Evolutionary conservation across 306 rosid genomes (phyloP), one percentile per base, ranked within the genome.

Genomic region (Vachellia pachyceras): DNA sequence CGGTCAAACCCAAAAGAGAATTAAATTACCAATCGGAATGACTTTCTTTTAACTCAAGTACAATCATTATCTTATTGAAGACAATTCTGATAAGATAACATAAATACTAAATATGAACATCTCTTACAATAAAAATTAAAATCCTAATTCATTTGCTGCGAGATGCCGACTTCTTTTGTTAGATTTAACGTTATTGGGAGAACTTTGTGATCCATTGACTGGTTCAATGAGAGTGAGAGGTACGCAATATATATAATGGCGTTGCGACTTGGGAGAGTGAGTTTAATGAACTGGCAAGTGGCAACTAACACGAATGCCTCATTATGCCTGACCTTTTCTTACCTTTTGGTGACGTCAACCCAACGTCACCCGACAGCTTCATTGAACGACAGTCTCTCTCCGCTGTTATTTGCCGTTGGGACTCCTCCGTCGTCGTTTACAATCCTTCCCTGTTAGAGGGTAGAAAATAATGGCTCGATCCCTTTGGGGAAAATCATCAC

Each of bases 331-430:
- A 64, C 87, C 55, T 64, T 76, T 64, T 25, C 3, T 3, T 29
- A 2, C 33, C 33, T 2, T 54, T 54, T 78, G 82, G 37, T 79
- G 79, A 82, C 87, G 76, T 58, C 58, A 72, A 25, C 8, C 10
- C 58, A 36, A 36, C 86, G 84, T 84, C 88, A 88, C 45, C 61
- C 69, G n/a, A 7, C 13, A 37, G 52, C 29, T 8, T 25, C 37
- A 37, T 37, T 39, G 63, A 66, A 40, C 75, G 44, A 18, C 39
- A 75, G 11, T 35, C 15, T 14, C 36, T 20, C 29, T 46, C 10
- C 76, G 15, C 29, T 14, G 42, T 33, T 17, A 4, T 25, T 40
- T 40, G 44, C 61, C 61, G 61, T 33, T 33, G 33, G 29, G n/a
- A 12, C 50, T 68, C 17, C 29, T 18, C 49, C 29, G 14, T n/a